Evolutionary conservation across 176 grass and related monocot genomes (phyloP).

Genomic region (Oryza punctata): DNA sequence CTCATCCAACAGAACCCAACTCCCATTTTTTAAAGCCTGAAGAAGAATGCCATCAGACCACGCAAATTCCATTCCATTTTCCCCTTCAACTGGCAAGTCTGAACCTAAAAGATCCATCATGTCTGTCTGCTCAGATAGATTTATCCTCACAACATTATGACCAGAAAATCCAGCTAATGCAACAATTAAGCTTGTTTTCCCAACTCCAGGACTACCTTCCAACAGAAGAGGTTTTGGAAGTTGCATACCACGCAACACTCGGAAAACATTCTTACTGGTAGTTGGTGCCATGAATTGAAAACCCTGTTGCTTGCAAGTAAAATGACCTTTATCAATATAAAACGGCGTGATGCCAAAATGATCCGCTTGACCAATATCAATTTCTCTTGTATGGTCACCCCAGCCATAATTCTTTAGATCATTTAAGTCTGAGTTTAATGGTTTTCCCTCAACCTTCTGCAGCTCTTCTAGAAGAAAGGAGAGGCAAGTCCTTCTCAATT

Average conservation of each 20-base stretch:
- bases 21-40: slow-evolving; percentile 93
- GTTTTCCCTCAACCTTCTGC: slow-evolving; percentile 53
- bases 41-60: slow-evolving; percentile 99
- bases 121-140: slow-evolving; percentile 97
- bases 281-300: slow-evolving; percentile 80
- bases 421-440: slow-evolving; percentile 37
- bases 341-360: slow-evolving; percentile 77
- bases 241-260: slow-evolving; percentile 90
- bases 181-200: slow-evolving; percentile 92
- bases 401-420: slow-evolving; percentile 82
- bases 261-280: slow-evolving; percentile 81
- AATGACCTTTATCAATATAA: slow-evolving; percentile 70
- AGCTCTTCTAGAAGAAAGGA: slow-evolving; percentile 68
- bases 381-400: slow-evolving; percentile 57
- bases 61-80: slow-evolving; percentile 79
- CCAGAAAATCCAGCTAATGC: slow-evolving; percentile 78
- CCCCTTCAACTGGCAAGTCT: slow-evolving; percentile 78
- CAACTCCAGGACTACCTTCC: slow-evolving; percentile 97
- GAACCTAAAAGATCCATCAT: slow-evolving; percentile 99
- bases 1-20: slow-evolving; percentile 98
- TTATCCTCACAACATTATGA: slow-evolving; percentile 84
- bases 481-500: slow-evolving; percentile 62
- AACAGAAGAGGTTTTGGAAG: slow-evolving; percentile 89
- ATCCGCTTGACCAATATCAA: slow-evolving; percentile 38
- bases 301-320: slow-evolving; percentile 57